Conservation (phyloP, 2,329 filamentous ascomycete species). For the Fusarium sp. region DNA sequence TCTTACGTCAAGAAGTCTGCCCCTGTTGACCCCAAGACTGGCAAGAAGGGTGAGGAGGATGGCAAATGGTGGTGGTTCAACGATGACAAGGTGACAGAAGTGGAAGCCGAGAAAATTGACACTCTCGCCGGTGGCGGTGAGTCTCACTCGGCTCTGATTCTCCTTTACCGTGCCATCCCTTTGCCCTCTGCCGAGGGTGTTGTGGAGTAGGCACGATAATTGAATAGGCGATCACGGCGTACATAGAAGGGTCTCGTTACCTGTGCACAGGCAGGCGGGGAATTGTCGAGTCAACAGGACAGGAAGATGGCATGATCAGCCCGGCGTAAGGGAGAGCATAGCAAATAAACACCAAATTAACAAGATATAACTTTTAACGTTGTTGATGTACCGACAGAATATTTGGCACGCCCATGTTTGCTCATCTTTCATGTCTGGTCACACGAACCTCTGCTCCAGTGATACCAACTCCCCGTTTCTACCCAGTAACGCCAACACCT, state of each 20-base stretch:
- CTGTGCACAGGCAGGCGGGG: conserved; percentile 5
- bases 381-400: not conserved
- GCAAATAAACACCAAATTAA: conserved; percentile 27
- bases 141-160: conserved; percentile 83
- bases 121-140: conserved; percentile 89
- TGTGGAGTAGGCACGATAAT: conserved; percentile 38
- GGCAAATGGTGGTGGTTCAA: conserved; percentile 99
- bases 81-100: conserved; percentile 95
- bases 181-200: conserved; percentile 68
- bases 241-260: not conserved
- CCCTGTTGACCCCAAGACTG: conserved; percentile 76
- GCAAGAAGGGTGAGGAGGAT: conserved; percentile 82
- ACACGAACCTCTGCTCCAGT: not conserved
- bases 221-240: not conserved
- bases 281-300: conserved; percentile 25
- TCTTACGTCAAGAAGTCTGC: conserved; percentile 95
- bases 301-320: conserved; percentile 9
- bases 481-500: conserved; percentile 23
- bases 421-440: not conserved
- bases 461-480: not conserved
- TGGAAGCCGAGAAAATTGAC: conserved; percentile 90
- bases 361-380: conserved; percentile 12
- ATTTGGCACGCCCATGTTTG: not conserved
- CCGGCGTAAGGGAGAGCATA: conserved; percentile 35
- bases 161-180: conserved; percentile 80